Evolutionary conservation across 1,284 basidiomycete genomes (phyloP), one percentile per base, ranked within the genome.

Genomic region (Sparassis latifolia): DNA sequence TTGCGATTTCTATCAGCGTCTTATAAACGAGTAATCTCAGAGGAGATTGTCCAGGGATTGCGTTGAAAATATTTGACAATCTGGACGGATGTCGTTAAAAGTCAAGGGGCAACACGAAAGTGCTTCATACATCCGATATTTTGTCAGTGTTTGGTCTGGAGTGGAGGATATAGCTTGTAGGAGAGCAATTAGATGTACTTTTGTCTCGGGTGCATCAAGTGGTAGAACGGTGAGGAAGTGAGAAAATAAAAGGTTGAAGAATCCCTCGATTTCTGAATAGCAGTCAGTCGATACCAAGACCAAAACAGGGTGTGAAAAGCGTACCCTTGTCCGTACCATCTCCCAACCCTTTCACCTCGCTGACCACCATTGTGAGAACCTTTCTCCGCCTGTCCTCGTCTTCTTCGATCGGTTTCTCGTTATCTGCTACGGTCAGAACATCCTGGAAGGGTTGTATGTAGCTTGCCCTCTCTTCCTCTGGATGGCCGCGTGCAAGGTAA

Each of bases 11-110:
- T 45, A 96, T 69, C 44, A 96, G 80, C 6, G 82, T 69, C 44
- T 75, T 74, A 62, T 89, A 88, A 43, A 89, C 84, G 10, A 74
- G 60, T 42, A 84, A 69, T 31, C 91, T 82, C 49, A 89, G 72
- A 9, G 82, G 63, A 4, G 91, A 92, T 41, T 71, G 73, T 49
- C 82, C 75, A 29, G 91, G 86, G 28, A 88, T 73, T 20, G 84
- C 78, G 66, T 96, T 95, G 80, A 94, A 95, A 35, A 93, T 71
- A 68, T 93, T 94, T 47, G 89, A 86, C 33, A 96, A 71, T 63
- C 92, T 94, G 58, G 20, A 50, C 3, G n/a, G 32, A 41, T 7
- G 37, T n/a, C 5, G 30, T 27, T 20, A n/a, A 47, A 12, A 33
- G 6, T 10, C 35, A 37, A 3, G 3, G 27, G 7, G 12, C 6